Evolutionary conservation across 1,284 basidiomycete species (phyloP), one percentile per base, ranked within the genome.

Genomic region (Retiboletus flavoniger): DNA sequence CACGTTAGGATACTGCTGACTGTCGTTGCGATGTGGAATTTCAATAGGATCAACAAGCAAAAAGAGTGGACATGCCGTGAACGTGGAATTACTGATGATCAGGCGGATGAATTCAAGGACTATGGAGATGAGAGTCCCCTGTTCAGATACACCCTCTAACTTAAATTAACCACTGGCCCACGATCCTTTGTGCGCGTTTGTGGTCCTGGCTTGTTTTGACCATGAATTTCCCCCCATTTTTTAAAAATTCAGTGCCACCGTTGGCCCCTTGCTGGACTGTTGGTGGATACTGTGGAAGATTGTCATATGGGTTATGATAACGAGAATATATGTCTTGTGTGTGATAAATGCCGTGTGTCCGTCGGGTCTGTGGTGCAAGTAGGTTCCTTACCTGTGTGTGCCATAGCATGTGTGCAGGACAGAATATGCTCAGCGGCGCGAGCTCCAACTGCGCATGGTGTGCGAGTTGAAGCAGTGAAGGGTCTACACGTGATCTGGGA

Each of bases 41-140:
- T 66, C 58, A 57, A 60, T 5, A 57, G 62, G 28, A 44, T 72
- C 24, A 80, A 80, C 60, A 75, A 70, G 59, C 55, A 68, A 49
- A 79, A 76, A 58, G 67, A 73, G 34, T 69, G 60, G 7, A 57
- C 65, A 1, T 80, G 78, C 48, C 57, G 57, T 7, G 66, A 70
- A 10, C 65, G 72, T 49, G 71, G 70, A 1, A 77, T 81, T 36
- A 72, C 72, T 17, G 64, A 70, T 10, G 68, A 61, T 36, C 66
- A 66, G 19, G 55, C 58, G 26, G 61, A 66, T 8, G 69, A 75
- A 41, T 80, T 74, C 51, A 65, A 60, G 43, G 72, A 79, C 10
- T 60, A 72, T 51, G 79, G 76, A n/a, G 79, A 78, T 54, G 70
- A 73, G 38, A 78, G 75, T 50, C 80, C 79, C 11, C 61, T 80